A percentile compares a stretch with the other conserved stretches of the same genome.
phyloP scores from a whole-genome alignment of 306 rosid genomes.

The Ziziphus jujuba region DNA sequence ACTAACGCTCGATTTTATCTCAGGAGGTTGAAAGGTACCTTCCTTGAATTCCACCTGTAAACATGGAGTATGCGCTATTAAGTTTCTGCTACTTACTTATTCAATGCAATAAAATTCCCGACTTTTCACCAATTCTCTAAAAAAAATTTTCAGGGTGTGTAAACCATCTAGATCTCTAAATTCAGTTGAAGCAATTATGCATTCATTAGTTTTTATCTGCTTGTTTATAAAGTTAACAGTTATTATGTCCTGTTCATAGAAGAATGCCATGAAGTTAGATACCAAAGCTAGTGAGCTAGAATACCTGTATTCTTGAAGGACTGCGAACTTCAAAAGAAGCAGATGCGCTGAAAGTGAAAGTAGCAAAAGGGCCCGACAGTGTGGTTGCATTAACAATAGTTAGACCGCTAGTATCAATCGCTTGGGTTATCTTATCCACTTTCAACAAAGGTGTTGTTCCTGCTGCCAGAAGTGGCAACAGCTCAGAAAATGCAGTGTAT shows the following conservation, averaged over 20 bases:
- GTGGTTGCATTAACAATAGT: slow-evolving; percentile 66
- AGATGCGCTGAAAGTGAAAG: slow-evolving; percentile 74
- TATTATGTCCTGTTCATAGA: background rate
- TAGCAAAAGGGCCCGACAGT: slow-evolving; percentile 68
- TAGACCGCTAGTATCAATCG: slow-evolving; percentile 52
- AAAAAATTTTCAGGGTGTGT: no score
- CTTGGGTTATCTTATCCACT: slow-evolving; percentile 71
- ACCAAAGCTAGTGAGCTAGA: slow-evolving; percentile 7
- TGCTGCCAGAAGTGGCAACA: slow-evolving; percentile 82
- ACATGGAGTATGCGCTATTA: slow-evolving; percentile 25
- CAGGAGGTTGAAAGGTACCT: slow-evolving; percentile 79
- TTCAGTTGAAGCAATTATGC: no score
- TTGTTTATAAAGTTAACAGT: background rate
- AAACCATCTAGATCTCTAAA: background rate
- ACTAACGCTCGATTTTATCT: slow-evolving; percentile 69
- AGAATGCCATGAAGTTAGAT: slow-evolving; percentile 9
- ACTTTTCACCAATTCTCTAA: no score
- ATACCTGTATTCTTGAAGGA: slow-evolving; percentile 93
- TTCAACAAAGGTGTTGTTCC: slow-evolving; percentile 77
- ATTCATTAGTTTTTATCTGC: background rate
- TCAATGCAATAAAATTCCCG: background rate
- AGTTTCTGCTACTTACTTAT: slow-evolving; percentile 11
- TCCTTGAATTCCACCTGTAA: slow-evolving; percentile 85
- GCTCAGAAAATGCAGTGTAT: slow-evolving; percentile 91
- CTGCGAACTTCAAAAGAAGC: slow-evolving; percentile 87